These are phyloP conservation scores for Domatiomyces globalis DNA, from an alignment of 2,329 filamentous ascomycete species.

Conservation along the genomic window DNA sequence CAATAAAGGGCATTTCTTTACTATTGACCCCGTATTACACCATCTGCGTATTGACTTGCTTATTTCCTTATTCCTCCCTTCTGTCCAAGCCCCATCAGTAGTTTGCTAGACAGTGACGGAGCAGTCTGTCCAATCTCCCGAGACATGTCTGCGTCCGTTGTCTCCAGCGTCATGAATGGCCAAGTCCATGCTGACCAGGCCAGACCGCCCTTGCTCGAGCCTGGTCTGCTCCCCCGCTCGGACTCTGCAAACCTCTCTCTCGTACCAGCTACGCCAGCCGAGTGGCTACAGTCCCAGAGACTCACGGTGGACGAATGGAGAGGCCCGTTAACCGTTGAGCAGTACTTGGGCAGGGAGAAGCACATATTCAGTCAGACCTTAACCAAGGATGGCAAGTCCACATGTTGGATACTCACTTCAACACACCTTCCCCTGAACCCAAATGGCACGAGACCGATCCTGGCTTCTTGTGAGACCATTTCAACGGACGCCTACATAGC, in stretches of 20 bases:
- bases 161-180: background rate
- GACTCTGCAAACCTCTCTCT: conserved; percentile 39
- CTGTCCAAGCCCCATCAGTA: no score
- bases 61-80: no score
- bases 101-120: background rate
- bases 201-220: conserved; percentile 20
- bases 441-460: conserved; percentile 30
- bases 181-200: background rate
- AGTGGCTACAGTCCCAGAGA: conserved; percentile 38
- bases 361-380: conserved; percentile 38
- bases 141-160: background rate
- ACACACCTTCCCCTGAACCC: conserved; percentile 22
- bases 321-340: conserved; percentile 39
- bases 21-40: no score
- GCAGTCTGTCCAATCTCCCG: background rate
- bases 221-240: conserved; percentile 30
- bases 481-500: conserved; percentile 32
- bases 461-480: conserved; percentile 46
- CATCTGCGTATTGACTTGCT: no score
- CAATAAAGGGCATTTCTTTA: no score
- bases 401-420: conserved; percentile 47
- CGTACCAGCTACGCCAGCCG: conserved; percentile 40
- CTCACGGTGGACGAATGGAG: conserved; percentile 45
- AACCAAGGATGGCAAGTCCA: conserved; percentile 41
- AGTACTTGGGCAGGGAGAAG: conserved; percentile 45